These are phyloP conservation scores for Phycomyces blakesleeanus DNA, from an alignment of 192 early-diverging fungal species.

Conservation along the genomic window DNA sequence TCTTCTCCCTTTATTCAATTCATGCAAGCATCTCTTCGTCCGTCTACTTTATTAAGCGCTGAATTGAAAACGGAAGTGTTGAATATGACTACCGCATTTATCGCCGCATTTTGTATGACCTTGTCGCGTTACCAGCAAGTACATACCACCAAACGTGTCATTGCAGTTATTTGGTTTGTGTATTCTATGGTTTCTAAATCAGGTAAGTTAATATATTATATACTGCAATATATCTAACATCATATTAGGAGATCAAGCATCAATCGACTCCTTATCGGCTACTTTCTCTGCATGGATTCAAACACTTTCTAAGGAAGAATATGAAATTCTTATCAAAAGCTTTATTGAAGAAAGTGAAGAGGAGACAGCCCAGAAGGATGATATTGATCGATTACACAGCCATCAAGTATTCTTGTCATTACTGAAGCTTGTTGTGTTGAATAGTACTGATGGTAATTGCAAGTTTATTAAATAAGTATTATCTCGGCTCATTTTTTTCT, in stretches of 20 bases:
- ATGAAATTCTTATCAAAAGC: slow-evolving; percentile 5
- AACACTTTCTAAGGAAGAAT: slow-evolving; percentile 11
- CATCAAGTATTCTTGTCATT: slow-evolving; percentile 11
- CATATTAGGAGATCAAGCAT: neutral
- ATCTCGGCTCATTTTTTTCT: neutral
- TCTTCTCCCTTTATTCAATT: slow-evolving; percentile 10
- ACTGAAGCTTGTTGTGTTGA: slow-evolving; percentile 15
- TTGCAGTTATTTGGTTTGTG: slow-evolving; percentile 29
- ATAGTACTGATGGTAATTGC: slow-evolving; percentile 18
- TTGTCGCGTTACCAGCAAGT: slow-evolving; percentile 14
- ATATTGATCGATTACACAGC: neutral
- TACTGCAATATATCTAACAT: neutral
- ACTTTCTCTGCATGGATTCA: slow-evolving; percentile 15
- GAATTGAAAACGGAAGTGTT: neutral
- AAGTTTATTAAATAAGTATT: neutral
- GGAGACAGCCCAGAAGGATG: neutral
- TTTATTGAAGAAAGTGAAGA: slow-evolving; percentile 13
- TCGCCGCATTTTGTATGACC: slow-evolving; percentile 16
- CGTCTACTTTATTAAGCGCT: neutral
- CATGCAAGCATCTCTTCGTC: neutral
- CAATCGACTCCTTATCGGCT: slow-evolving; percentile 1
- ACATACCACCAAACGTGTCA: slow-evolving; percentile 7
- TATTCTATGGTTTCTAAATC: slow-evolving; percentile 12
- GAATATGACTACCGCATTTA: slow-evolving; percentile 9
- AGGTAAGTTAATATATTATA: neutral